Evolutionary conservation across 306 rosid species (phyloP), one percentile per base, ranked within the genome.

Genomic region (Lupinus albus): DNA sequence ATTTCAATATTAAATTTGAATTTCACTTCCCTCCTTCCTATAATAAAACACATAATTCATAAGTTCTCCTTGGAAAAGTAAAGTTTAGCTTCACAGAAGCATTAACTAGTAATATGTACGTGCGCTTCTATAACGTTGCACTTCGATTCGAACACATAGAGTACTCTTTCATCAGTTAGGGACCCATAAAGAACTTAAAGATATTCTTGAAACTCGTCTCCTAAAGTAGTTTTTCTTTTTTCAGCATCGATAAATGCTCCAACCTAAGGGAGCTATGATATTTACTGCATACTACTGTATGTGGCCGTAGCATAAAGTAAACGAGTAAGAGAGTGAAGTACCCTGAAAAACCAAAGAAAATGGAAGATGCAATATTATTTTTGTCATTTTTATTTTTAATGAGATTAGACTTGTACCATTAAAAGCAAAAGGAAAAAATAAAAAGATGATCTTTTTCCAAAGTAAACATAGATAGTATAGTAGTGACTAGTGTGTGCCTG

Each of bases 191-290:
- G 61, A 64, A 67, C 76, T 55, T 70, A 84, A 71, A 79, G 74
- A 76, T 76, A n/a, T 65, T 78, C 61, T 64, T 49, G 76, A 44
- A 72, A 79, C 68, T 64, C 77, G 52, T 61, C 8, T 50, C 53
- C 69, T 54, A 87, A 84, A 82, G 84, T 76, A 56, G 44, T 33
- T 18, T 84, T 83, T 62, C 84, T 87, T 85, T 81, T 74, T 74
- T 38, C 69, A 39, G 68, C 61, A 63, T n/a, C 39, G 61, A 70
- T 53, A 60, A 80, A 75, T 52, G 78, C 64, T 53, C 25, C 41
- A 50, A n/a, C n/a, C n/a, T n/a, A n/a, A 20, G 20, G 33, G 14
- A 79, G 61, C 30, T 6, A 16, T 41, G 16, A 17, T 32, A 17
- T 32, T 53, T 47, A 15, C 52, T 13, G 36, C 50, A 59, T 62